Evolutionary conservation across 2,329 filamentous ascomycete species (phyloP), one percentile per base, ranked within the genome.

Genomic region (Fusarium sp.): DNA sequence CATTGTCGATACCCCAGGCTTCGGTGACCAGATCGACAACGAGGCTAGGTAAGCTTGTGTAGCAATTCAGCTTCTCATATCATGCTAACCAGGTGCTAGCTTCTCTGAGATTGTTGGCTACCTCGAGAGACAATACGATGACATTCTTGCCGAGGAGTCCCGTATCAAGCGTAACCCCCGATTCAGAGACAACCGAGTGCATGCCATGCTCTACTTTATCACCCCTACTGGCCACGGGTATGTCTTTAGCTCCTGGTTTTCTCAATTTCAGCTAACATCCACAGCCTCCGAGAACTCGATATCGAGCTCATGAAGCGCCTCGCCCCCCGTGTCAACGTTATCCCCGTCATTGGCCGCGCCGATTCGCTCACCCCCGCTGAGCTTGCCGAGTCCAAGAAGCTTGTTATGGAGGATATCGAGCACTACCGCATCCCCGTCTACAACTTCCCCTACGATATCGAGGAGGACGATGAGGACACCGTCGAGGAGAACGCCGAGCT

Each of bases 91-190:
- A 21, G 13, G 47, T 22, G 22, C 42, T 53, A 97, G 94, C 85
- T 99, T 99, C 82, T 92, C 92, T 76, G 96, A 98, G 84, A 99
- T 99, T 77, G 94, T 97, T 75, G 95, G 94, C 75, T 98, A 97
- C 84, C 93, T 99, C 77, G 96, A 99, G 88, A 91, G 95, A 85
- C 95, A 99, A 89, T 98, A 98, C 83, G 96, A 99, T 83, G 94
- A 98, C 81, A 98, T 99, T 87, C 89, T 99, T 76, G 95, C 96
- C 68, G 95, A 98, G 85, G 96, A 99, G 86, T 98, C 96, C 77
- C 94, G 96, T 87, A 99, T 99, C 88, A 99, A 99, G 93, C 96
- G 96, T 94, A 99, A 99, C 87, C 96, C 96, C 76, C 91, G 96
- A 78, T 99, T 99, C 92, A 92, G 96, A 79, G 96, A 99, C 85